Base-by-base conservation (phyloP, 768 basidiomycete genomes). In the Podaxis mareebaensis region DNA sequence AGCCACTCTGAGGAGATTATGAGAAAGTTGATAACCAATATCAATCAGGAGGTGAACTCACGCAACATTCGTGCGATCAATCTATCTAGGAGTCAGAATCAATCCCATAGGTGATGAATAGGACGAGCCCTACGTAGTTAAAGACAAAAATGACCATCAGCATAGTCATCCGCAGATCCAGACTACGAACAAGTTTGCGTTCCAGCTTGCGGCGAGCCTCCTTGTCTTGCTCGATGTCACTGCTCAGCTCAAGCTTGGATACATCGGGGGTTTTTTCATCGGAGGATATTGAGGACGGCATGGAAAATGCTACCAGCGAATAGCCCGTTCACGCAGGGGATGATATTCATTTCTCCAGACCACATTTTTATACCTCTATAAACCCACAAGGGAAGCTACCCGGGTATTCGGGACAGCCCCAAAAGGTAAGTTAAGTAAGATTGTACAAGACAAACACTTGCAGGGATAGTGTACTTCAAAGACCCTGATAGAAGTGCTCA, bases 1-100 rank as follows among this genome's bases (percentile, higher is more conserved):
- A 24, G 84, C 86, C n/a, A 82, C 83, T 24, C 85, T 85, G 67
- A 22, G 36, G 10, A 38, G 4, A n/a, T 36, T 26, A 51, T 54
- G 11, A 62, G 24, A n/a, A 33, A 33, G 33, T 10, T 33, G 8
- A 33, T 33, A 33, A 10, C 8, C 33, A 33, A 33, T 3, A 33
- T 33, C 0, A 33, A 22, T 30, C 49, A 5, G 40, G 13, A 46
- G 39, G 26, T 7, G 33, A 64, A 73, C 81, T 61, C 66, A 84
- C 83, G 79, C 74, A 20, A 76, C 82, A 66, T 87, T 86, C 65
- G 82, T 86, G 20, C 85, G 77, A 69, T 86, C 86, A 46, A 87
- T 77, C 84, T 85, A 61, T 20, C n/a, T 38, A 17, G 24, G 11
- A 48, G 26, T 38, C 7, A 49, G 26, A 55, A 42, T 55, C 26